These are phyloP conservation scores for Lenzites betulinus DNA, from an alignment of 768 basidiomycete species.

Conservation along the genomic window DNA sequence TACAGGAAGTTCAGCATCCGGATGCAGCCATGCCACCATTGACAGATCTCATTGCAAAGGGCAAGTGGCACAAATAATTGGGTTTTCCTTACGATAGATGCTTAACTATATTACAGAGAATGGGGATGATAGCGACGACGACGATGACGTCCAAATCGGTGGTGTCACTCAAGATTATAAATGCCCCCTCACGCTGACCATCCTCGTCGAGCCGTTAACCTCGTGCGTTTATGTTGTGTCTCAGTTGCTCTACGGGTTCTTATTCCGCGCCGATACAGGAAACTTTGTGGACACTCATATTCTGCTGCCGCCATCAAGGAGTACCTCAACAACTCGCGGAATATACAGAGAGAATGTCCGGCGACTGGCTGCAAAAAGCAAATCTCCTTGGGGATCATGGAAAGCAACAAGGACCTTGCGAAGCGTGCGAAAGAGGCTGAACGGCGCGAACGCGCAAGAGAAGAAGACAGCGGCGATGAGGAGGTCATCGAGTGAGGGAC, in stretches of 20 bases:
- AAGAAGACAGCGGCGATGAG: constrained; percentile 41
- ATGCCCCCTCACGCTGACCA: constrained; percentile 76
- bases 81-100: neutral
- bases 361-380: constrained; percentile 68
- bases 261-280: constrained; percentile 39
- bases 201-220: constrained; percentile 73
- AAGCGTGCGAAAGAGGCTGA: constrained; percentile 61
- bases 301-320: constrained; percentile 69
- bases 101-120: constrained; percentile 51
- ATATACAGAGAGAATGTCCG: constrained; percentile 53
- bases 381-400: constrained; percentile 53
- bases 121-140: constrained; percentile 79
- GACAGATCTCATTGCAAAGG: constrained; percentile 69
- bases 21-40: constrained; percentile 75
- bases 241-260: neutral
- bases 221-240: constrained; percentile 56
- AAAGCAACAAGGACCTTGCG: constrained; percentile 57
- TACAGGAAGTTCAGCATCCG: constrained; percentile 67
- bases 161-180: constrained; percentile 82
- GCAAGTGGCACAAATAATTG: constrained; percentile 38
- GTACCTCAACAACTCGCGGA: constrained; percentile 47
- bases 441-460: constrained; percentile 46
- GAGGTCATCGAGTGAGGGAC: constrained; percentile 63
- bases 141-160: constrained; percentile 88
- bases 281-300: constrained; percentile 80